These are phyloP conservation scores for Calonectria honghensis DNA, from an alignment of 2,329 filamentous ascomycete genomes.

Conservation along the genomic window DNA sequence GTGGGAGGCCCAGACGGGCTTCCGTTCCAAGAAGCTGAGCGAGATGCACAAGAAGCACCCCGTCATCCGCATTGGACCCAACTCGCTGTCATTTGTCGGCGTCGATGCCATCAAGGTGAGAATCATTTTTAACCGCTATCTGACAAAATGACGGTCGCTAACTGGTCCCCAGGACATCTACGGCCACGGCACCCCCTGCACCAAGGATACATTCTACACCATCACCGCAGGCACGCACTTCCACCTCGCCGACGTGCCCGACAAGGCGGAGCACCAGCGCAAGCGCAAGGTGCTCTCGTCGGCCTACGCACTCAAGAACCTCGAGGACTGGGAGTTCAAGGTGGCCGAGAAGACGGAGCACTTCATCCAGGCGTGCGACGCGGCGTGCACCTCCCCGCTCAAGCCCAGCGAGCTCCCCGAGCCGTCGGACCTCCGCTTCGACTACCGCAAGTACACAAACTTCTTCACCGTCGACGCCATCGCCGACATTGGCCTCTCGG, in stretches of 20 bases:
- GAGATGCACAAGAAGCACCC: constrained; percentile 67
- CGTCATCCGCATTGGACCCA: constrained; percentile 55
- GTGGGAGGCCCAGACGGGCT: constrained; percentile 51
- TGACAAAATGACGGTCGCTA: neutral
- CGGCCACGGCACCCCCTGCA: constrained; percentile 68
- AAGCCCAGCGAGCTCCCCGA: constrained; percentile 52
- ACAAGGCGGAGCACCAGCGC: constrained; percentile 70
- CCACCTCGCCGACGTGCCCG: constrained; percentile 71
- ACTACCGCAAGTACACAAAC: constrained; percentile 70
- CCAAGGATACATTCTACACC: constrained; percentile 68
- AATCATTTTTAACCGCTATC: neutral
- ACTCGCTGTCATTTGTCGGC: constrained; percentile 51
- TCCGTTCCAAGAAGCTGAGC: constrained; percentile 68
- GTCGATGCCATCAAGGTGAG: constrained; percentile 48
- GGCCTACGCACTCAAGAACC: constrained; percentile 72
- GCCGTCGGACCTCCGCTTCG: constrained; percentile 67
- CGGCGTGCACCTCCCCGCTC: constrained; percentile 62
- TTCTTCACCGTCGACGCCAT: constrained; percentile 75
- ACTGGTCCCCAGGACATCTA: constrained; percentile 57
- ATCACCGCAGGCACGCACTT: constrained; percentile 68
- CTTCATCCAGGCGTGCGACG: constrained; percentile 67
- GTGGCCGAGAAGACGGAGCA: constrained; percentile 70
- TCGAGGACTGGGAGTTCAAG: constrained; percentile 73
- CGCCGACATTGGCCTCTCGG: constrained; percentile 72
- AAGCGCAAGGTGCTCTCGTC: constrained; percentile 71